These are phyloP conservation scores for Lophiotrema nucula DNA, from an alignment of 495 filamentous ascomycete genomes.

Conservation along the genomic window DNA sequence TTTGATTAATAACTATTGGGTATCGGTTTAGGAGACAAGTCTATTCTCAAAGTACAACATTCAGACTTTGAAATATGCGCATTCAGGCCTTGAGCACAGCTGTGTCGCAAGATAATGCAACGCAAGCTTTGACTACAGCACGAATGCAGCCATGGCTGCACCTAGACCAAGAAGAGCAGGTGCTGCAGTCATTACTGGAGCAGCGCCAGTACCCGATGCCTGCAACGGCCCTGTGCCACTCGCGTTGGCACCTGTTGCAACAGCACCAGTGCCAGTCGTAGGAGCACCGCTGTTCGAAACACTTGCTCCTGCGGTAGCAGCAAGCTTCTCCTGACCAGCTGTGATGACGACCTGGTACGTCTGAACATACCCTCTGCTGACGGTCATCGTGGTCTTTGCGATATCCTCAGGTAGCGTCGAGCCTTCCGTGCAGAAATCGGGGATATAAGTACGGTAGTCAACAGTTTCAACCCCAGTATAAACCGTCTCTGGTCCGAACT, in stretches of 20 bases:
- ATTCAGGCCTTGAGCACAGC: no score
- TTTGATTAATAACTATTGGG: no score
- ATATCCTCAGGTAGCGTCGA: background rate
- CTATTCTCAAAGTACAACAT: no score
- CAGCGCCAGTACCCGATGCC: background rate
- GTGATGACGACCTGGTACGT: constrained; percentile 2
- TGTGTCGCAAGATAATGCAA: no score
- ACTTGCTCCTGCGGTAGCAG: background rate
- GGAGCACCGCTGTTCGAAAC: background rate
- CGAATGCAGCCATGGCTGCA: background rate
- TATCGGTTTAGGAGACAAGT: no score
- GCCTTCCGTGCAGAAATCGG: constrained; percentile 2
- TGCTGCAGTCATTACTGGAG: background rate
- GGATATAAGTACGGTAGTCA: background rate
- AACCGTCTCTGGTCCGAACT: background rate
- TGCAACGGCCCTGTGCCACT: background rate
- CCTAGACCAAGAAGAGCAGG: background rate
- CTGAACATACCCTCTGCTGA: background rate
- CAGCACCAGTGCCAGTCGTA: background rate
- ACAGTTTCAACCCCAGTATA: background rate
- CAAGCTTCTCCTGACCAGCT: background rate
- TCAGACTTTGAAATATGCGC: no score
- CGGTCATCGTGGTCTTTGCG: background rate
- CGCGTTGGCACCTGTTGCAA: background rate
- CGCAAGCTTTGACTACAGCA: no score